These are phyloP conservation scores for Ogataea glucozyma DNA, from an alignment of 805 yeast genomes.

Conservation along the genomic window DNA sequence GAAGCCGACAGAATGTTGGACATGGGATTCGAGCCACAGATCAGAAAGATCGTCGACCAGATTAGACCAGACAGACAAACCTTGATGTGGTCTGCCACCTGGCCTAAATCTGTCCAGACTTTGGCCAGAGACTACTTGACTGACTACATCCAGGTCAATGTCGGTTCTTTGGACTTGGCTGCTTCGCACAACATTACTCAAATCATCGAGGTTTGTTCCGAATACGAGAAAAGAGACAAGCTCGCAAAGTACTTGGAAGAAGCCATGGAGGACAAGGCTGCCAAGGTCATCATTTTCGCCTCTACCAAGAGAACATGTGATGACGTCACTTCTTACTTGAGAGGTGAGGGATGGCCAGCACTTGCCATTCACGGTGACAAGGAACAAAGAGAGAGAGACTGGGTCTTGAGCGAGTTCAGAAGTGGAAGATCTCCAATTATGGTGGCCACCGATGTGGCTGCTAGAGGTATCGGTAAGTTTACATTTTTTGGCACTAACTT, in stretches of 20 bases:
- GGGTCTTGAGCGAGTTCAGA: slow-evolving; percentile 94
- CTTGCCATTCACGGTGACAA: slow-evolving; percentile 98
- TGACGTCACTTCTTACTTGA: slow-evolving; percentile 84
- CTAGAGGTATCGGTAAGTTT: slow-evolving; percentile 98
- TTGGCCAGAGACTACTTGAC: slow-evolving; percentile 87
- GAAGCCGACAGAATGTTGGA: slow-evolving; percentile 99
- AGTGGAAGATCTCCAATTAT: slow-evolving; percentile 90
- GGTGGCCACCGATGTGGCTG: slow-evolving; percentile 99
- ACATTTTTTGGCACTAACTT: slow-evolving; percentile 14
- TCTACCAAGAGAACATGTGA: slow-evolving; percentile 99
- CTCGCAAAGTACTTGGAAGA: slow-evolving; percentile 77
- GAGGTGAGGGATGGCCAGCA: slow-evolving; percentile 99
- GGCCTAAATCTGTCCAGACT: slow-evolving; percentile 98
- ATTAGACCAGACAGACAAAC: slow-evolving; percentile 99
- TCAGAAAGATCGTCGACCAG: slow-evolving; percentile 92
- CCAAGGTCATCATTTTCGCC: slow-evolving; percentile 85
- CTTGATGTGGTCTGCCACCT: slow-evolving; percentile 99
- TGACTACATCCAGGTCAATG: slow-evolving; percentile 93
- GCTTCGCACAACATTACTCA: slow-evolving; percentile 97
- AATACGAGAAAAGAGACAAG: slow-evolving; percentile 93
- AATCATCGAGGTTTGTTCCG: slow-evolving; percentile 85
- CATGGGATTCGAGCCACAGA: slow-evolving; percentile 99
- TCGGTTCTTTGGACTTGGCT: slow-evolving; percentile 93
- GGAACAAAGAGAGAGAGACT: slow-evolving; percentile 96
- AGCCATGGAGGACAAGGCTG: slow-evolving; percentile 68